These are phyloP conservation scores for Globisporangium takayamanum DNA, from an alignment of 352 stramenopile genomes.

Conservation along the genomic window DNA sequence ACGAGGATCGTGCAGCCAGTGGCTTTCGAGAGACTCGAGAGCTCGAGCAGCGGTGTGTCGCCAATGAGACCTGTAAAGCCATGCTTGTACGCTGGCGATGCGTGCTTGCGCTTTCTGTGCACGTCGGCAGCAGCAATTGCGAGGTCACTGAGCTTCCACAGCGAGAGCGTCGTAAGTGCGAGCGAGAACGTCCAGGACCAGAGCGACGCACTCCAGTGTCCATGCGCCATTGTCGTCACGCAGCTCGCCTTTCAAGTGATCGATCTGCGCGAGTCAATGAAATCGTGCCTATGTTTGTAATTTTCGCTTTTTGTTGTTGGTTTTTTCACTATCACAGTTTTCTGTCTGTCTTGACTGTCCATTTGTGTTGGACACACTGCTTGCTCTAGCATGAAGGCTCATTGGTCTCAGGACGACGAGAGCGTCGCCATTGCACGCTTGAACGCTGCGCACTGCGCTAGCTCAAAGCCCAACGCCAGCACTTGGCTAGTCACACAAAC, in stretches of 20 bases:
- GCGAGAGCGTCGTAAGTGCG: slow-evolving; percentile 53
- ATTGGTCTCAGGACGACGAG: neutral
- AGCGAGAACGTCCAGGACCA: slow-evolving; percentile 52
- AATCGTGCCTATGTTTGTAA: no score
- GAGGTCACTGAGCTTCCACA: slow-evolving; percentile 68
- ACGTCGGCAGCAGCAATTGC: slow-evolving; percentile 7
- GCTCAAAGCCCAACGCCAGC: slow-evolving; percentile 33
- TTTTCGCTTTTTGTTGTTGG: no score
- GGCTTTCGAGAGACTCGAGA: slow-evolving; percentile 85
- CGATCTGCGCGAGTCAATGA: neutral
- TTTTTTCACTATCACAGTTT: neutral
- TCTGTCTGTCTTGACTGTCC: neutral
- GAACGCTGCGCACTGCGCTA: slow-evolving; percentile 29
- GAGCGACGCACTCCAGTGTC: slow-evolving; percentile 36
- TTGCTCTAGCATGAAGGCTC: neutral
- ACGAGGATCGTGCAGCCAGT: slow-evolving; percentile 89
- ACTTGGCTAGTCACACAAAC: slow-evolving; percentile 34
- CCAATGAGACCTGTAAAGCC: slow-evolving; percentile 89
- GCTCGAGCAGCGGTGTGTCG: slow-evolving; percentile 90
- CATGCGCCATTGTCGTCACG: slow-evolving; percentile 9
- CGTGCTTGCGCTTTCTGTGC: slow-evolving; percentile 19
- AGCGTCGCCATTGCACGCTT: slow-evolving; percentile 15
- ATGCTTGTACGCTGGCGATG: slow-evolving; percentile 16
- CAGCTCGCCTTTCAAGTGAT: neutral
- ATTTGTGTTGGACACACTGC: neutral